Evolutionary conservation across 2,329 filamentous ascomycete genomes (phyloP), one percentile per base, ranked within the genome.

Genomic region (Colletotrichum noveboracense): DNA sequence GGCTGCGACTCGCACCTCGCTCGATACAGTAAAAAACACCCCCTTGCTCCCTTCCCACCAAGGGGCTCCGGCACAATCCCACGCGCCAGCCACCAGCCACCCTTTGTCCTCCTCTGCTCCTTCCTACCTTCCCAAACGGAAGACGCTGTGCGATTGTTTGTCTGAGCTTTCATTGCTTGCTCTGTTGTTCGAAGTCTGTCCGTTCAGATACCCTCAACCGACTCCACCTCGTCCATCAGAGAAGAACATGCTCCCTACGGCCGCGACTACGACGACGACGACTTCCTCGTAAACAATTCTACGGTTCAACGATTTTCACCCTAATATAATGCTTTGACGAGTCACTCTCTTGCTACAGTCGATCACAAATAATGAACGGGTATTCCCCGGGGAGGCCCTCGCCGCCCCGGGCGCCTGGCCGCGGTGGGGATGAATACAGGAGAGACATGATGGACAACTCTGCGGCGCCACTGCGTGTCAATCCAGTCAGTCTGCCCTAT

Each of bases 401-500:
- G 48, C 80, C 82, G 26, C 81, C 82, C 78, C 80, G 80, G 66
- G 80, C 78, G 16, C 81, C 84, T 68, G 81, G 80, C 67, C 86
- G 87, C 52, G 87, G 32, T 43, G 86, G 91, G 66, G 89, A 93
- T 70, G 91, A 90, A 58, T 94, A 93, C 82, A 87, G 88, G 66
- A 86, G 85, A 66, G 90, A 92, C 75, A 87, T 89, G 70, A 80
- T 90, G 69, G 88, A 88, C 77, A 88, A 88, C 10, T 91, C 91
- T 78, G 88, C 91, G 62, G 88, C 85, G 76, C 86, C 90, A 56
- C 88, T 70, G 26, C 74, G 87, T 74, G 91, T 88, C 79, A 91
- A 92, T 83, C 88, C 89, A 74, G 92, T 94, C 87, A 81, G 89
- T 81, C 24, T n/a, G 9, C 69, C 26, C 10, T 18, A 26, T 65